phyloP scores from a whole-genome alignment of 805 yeast species.

The Metschnikowia rubicola region DNA sequence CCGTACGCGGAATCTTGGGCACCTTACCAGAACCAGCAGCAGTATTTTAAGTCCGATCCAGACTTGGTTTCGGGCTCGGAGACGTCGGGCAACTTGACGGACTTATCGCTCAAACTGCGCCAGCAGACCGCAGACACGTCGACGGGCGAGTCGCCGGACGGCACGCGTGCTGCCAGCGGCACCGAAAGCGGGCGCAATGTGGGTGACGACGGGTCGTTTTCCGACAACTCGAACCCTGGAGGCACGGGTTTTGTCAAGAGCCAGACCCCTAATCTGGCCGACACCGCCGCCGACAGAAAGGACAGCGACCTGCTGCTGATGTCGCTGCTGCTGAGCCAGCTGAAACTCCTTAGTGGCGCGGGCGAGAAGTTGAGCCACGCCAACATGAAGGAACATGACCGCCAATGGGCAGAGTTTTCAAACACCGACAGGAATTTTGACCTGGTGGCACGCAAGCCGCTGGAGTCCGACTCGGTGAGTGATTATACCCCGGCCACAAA shows the following conservation, averaged over 20 bases:
- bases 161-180: slow-evolving; percentile 5
- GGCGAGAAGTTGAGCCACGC: slow-evolving; percentile 16
- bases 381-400: slow-evolving; percentile 20
- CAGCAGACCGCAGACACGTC: slow-evolving; percentile 12
- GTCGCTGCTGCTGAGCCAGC: not conserved
- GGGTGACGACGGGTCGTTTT: slow-evolving; percentile 8
- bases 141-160: slow-evolving; percentile 7
- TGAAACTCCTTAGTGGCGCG: slow-evolving; percentile 1
- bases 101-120: slow-evolving; percentile 13
- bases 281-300: not conserved
- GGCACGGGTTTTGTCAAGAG: not conserved
- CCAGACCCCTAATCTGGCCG: not conserved
- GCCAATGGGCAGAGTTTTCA: slow-evolving; percentile 14
- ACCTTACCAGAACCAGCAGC: slow-evolving; percentile 6
- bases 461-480: slow-evolving; percentile 5
- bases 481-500: not conserved
- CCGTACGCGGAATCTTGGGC: slow-evolving; percentile 5
- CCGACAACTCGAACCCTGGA: slow-evolving; percentile 9
- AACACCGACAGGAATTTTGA: not conserved
- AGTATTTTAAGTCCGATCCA: slow-evolving; percentile 11
- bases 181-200: slow-evolving; percentile 6
- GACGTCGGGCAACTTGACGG: slow-evolving; percentile 13
- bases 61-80: slow-evolving; percentile 14
- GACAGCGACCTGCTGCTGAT: slow-evolving; percentile 6
- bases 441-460: not conserved